These are phyloP conservation scores for Kodamaea sp. DNA, from an alignment of 1,139 yeast species.

Conservation along the genomic window DNA sequence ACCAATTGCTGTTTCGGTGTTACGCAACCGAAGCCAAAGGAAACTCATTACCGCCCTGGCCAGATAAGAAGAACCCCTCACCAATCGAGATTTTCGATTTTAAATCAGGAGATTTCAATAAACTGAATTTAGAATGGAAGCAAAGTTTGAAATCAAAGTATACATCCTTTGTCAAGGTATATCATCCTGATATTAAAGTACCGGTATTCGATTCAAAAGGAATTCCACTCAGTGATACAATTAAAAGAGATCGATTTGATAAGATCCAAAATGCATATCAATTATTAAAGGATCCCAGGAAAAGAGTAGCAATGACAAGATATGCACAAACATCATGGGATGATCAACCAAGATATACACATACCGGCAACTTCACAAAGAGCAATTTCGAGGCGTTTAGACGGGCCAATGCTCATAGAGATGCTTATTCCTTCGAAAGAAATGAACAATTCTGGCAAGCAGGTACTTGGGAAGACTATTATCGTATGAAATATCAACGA, in stretches of 20 bases:
- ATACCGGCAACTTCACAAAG: slow-evolving; percentile 9
- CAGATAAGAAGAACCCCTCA: slow-evolving; percentile 51
- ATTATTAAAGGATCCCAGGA: slow-evolving; percentile 55
- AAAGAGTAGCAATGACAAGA: slow-evolving; percentile 32
- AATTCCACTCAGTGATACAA: slow-evolving; percentile 28
- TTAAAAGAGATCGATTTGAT: slow-evolving; percentile 62
- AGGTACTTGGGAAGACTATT: slow-evolving; percentile 71
- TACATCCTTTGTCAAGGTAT: slow-evolving; percentile 65
- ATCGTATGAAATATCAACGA: slow-evolving; percentile 37
- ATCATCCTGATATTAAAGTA: slow-evolving; percentile 74
- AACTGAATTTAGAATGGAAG: slow-evolving; percentile 34
- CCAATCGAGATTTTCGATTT: slow-evolving; percentile 74
- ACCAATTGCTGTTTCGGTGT: too few relatives aligned
- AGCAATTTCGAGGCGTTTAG: slow-evolving; percentile 27
- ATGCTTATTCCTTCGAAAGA: slow-evolving; percentile 27
- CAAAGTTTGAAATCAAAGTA: slow-evolving; percentile 52
- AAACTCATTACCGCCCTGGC: slow-evolving; percentile 46
- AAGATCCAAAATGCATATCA: slow-evolving; percentile 71
- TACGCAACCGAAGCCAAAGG: too few relatives aligned
- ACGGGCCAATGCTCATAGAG: slow-evolving; percentile 39
- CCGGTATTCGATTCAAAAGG: slow-evolving; percentile 26
- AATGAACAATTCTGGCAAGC: slow-evolving; percentile 60
- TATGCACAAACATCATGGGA: slow-evolving; percentile 29
- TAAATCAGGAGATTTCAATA: slow-evolving; percentile 14
- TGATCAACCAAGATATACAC: slow-evolving; percentile 11